Evolutionary conservation across 495 filamentous ascomycete species (phyloP), one percentile per base, ranked within the genome.

Genomic region (Penicillium paradoxum): DNA sequence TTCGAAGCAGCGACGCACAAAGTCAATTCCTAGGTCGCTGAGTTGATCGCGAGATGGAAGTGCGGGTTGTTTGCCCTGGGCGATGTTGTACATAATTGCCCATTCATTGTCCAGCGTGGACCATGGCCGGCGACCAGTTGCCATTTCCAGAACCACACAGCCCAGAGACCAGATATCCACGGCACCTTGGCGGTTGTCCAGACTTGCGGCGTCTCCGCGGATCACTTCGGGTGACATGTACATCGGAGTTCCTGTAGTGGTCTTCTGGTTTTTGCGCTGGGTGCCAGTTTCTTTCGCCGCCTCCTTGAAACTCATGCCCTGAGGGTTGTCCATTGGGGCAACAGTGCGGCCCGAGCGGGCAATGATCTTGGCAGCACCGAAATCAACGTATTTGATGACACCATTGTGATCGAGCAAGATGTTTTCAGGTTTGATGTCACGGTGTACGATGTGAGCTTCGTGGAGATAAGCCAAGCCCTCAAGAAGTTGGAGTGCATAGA

Each of bases 71-170:
- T 97, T 95, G 48, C 93, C 93, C 61, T 95, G 91, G 3, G 93
- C 93, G 56, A 98, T 98, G 70, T 97, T 97, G 81, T 96, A 98
- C 93, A 98, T 98, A 73, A 98, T 97, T 30, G 93, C 93, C 92
- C 93, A 98, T 68, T 98, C 93, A 67, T 98, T 98, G 73, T 98
- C 93, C 6, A 97, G 80, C 55, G 84, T 87, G n/a, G 91, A 91
- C 93, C 93, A 98, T 17, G 93, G 93, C 24, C 95, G 85, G 45
- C 90, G 83, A 27, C 93, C 93, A 1, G 91, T 97, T 15, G 90
- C 90, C 95, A 97, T 97, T 68, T 98, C 93, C 25, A 96, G 81
- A 58, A 97, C 88, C 50, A 98, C 93, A 66, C 93, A 98, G 34
- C 95, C 93, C 6, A 98, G 79, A 6, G 91, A 96, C 93, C 93